A percentile compares a stretch with the other conserved stretches of the same genome.
Conservation (phyloP, 2,329 filamentous ascomycete species). For the Exophiala oligosperma region DNA sequence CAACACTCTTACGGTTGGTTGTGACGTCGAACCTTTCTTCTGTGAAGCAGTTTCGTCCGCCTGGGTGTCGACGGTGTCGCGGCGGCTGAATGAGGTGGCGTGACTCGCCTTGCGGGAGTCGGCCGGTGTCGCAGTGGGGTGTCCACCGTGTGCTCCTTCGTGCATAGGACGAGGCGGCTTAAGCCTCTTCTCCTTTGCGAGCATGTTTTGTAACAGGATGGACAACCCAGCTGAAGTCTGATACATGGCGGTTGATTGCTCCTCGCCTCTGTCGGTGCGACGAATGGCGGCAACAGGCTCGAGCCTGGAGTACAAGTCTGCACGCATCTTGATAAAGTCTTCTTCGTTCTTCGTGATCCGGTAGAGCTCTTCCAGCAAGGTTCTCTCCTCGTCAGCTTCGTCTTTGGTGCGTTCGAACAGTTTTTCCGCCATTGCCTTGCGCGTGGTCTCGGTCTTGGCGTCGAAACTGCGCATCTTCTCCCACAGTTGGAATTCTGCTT, state of each 20-base stretch:
- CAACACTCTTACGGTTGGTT: constrained; percentile 67
- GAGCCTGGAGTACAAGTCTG: constrained; percentile 81
- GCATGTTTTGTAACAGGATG: constrained; percentile 76
- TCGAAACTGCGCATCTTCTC: constrained; percentile 87
- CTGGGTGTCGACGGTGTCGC: constrained; percentile 28
- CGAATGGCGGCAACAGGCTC: constrained; percentile 73
- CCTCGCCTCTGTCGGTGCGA: constrained; percentile 54
- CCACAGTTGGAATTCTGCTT: constrained; percentile 77
- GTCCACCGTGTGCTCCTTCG: constrained; percentile 59
- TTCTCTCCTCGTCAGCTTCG: constrained; percentile 89
- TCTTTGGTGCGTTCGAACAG: constrained; percentile 78
- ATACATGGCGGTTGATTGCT: constrained; percentile 57
- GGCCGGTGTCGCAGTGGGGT: constrained; percentile 41
- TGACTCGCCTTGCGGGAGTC: constrained; percentile 30
- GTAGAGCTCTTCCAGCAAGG: constrained; percentile 84
- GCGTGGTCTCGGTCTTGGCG: constrained; percentile 70
- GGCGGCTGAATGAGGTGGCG: constrained; percentile 33
- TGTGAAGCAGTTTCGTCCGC: constrained; percentile 36
- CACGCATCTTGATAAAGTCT: constrained; percentile 81
- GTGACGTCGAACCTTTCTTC: constrained; percentile 37
- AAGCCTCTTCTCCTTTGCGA: constrained; percentile 82
- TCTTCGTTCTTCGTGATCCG: constrained; percentile 86
- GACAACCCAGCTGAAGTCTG: constrained; percentile 79
- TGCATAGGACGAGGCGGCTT: constrained; percentile 75
- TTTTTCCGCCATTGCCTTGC: constrained; percentile 82